A percentile compares a stretch with the other conserved stretches of the same genome.
These are phyloP conservation scores for Borovskyia barvae DNA, from an alignment of 208 protist species.

Conservation along the genomic window DNA sequence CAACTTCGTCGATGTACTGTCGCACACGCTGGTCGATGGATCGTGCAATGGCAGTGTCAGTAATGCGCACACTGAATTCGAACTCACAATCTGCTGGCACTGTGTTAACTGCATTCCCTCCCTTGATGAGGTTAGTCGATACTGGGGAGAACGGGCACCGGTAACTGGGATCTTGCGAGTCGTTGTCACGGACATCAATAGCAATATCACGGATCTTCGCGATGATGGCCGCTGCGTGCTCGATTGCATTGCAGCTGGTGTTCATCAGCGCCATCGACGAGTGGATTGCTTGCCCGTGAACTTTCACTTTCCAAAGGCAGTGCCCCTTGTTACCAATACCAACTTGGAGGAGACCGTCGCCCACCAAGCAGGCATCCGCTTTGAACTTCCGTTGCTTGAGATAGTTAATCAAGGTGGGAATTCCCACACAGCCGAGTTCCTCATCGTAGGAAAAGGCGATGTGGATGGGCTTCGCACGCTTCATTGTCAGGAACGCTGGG, in stretches of 20 bases:
- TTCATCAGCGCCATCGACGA: constrained; percentile 40
- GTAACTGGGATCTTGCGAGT: constrained; percentile 18
- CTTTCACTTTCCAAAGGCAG: constrained; percentile 24
- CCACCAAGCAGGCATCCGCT: constrained; percentile 40
- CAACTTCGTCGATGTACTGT: constrained; percentile 26
- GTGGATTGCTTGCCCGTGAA: constrained; percentile 48
- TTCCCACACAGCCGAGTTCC: constrained; percentile 34
- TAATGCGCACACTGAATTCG: constrained; percentile 33
- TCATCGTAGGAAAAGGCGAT: constrained; percentile 54
- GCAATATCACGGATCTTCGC: constrained; percentile 34
- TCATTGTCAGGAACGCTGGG: constrained; percentile 35
- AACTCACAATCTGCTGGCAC: constrained; percentile 40
- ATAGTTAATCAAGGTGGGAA: constrained; percentile 25
- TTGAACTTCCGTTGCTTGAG: constrained; percentile 25
- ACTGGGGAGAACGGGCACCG: constrained; percentile 23
- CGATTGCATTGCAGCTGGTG: constrained; percentile 44
- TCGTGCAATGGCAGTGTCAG: constrained; percentile 8
- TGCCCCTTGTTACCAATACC: constrained; percentile 40
- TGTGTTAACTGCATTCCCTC: constrained; percentile 45
- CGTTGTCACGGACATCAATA: constrained; percentile 23
- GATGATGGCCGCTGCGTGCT: constrained; percentile 48
- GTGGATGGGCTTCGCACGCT: constrained; percentile 48
- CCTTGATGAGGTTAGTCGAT: constrained; percentile 26
- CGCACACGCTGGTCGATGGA: constrained; percentile 20
- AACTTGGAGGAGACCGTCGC: constrained; percentile 18